Evolutionary conservation across 495 filamentous ascomycete genomes (phyloP).

Genomic region (Xylaria castorea): DNA sequence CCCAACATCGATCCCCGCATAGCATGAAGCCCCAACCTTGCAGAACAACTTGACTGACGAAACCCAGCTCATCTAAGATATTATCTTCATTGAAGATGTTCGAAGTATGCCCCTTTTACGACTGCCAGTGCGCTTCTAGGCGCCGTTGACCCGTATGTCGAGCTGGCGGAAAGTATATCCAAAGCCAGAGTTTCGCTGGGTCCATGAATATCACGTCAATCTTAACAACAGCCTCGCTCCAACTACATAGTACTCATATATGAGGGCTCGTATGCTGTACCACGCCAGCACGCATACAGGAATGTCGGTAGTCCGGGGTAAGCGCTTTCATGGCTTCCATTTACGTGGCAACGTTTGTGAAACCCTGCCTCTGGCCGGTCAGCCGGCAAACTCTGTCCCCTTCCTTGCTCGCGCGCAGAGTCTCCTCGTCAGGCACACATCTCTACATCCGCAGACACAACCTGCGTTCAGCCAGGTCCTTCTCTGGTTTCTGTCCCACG

Average conservation of each 20-base stretch:
- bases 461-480: neutral
- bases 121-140: neutral
- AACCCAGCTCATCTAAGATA: neutral
- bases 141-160: neutral
- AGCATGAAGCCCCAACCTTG: conserved; percentile 13
- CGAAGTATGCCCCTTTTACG: neutral
- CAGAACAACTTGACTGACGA: neutral
- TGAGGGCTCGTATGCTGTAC: neutral
- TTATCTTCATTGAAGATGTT: neutral
- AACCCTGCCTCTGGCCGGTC: conserved; percentile 14
- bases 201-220: neutral
- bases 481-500: neutral
- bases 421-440: neutral
- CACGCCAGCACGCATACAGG: neutral
- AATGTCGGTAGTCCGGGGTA: conserved; percentile 6
- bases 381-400: neutral
- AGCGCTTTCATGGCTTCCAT: neutral
- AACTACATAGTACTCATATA: neutral
- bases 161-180: neutral
- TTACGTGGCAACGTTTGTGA: conserved; percentile 7
- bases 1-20: conserved; percentile 23
- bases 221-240: neutral
- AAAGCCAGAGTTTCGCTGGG: neutral
- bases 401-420: conserved; percentile 13
- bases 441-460: conserved; percentile 5